Base-by-base conservation (phyloP, 1,139 yeast genomes). In the Diutina scorzettiae region DNA sequence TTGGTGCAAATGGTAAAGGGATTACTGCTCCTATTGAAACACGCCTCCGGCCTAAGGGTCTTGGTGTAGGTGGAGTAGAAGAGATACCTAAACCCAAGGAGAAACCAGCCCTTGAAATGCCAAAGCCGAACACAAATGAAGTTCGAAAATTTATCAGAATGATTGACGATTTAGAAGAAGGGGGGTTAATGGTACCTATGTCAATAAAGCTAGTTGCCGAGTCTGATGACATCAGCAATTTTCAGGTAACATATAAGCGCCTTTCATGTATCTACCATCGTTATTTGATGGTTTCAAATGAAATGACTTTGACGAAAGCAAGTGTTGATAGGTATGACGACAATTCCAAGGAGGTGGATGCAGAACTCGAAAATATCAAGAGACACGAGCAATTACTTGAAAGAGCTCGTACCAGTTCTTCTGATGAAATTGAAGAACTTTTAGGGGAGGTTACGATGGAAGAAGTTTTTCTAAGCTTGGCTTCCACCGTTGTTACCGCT, bases 11-110 rank as follows among this genome's bases (percentile, higher is more conserved):
- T 19, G 77, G 79, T 1, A 69, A 70, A 42, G 98, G 98, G 33
- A 85, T 86, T 2, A 71, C 73, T 0, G 73, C 72, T 17, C 97
- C 97, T 0, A 78, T 91, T 9, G 81, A 81, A 47, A 81, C 86
- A 8, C 69, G 72, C 46, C 55, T 74, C 36, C 62, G 93, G 36
- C 85, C 86, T 0, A 66, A 66, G 43, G 83, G 85, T 1, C 60
- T 73, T 27, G 96, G 96, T 1, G 69, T 87, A 12, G 96, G 96
- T 27, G 79, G 75, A 2, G 59, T 69, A 2, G 54, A 60, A 19
- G 78, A 71, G 46, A n/a, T n/a, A n/a, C n/a, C n/a, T n/a, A n/a
- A 8, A 8, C 12, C 30, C 9, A 12, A 27, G 14, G 14, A 27
- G 14, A n/a, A 8, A n/a, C 30, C 30, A 7, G 14, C 12, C 14